phyloP scores from a whole-genome alignment of 2,329 filamentous ascomycete genomes.

The Ascocoryne sarcoides region DNA sequence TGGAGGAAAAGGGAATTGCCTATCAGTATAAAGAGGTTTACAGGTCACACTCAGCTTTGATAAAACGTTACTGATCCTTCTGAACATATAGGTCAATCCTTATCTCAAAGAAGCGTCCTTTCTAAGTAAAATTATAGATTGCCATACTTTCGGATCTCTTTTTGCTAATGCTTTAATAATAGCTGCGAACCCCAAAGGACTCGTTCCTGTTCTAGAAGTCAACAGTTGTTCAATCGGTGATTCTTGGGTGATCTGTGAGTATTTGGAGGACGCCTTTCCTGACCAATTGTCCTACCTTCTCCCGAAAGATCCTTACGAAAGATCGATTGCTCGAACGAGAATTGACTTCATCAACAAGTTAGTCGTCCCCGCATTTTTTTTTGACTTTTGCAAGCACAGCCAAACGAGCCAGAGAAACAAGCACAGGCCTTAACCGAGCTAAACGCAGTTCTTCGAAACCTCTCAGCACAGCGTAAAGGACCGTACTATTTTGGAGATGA shows the following conservation, averaged over 20 bases:
- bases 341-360: constrained; percentile 60
- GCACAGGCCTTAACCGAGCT: constrained; percentile 38
- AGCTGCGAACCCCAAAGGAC: constrained; percentile 66
- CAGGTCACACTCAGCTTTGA: too few species aligned
- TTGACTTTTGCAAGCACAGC: constrained; percentile 49
- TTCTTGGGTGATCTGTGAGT: constrained; percentile 64
- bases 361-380: constrained; percentile 63
- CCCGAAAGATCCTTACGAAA: constrained; percentile 52
- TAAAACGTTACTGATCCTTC: too few species aligned
- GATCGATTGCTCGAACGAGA: constrained; percentile 61
- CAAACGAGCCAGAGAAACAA: background rate
- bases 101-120: constrained; percentile 64
- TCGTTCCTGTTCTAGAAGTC: constrained; percentile 62
- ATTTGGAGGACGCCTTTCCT: constrained; percentile 62
- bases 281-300: constrained; percentile 40
- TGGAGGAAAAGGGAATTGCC: too few species aligned
- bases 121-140: constrained; percentile 58
- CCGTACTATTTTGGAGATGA: constrained; percentile 60
- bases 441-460: constrained; percentile 46
- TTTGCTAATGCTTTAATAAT: too few species aligned
- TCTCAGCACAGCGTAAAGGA: constrained; percentile 43
- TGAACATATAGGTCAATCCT: constrained; percentile 57
- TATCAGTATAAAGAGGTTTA: too few species aligned
- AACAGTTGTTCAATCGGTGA: constrained; percentile 58
- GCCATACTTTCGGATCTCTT: too few species aligned